A percentile compares a stretch with the other conserved stretches of the same genome.
Conservation (phyloP, 2,329 filamentous ascomycete species). For the Dendryphion nanum region DNA sequence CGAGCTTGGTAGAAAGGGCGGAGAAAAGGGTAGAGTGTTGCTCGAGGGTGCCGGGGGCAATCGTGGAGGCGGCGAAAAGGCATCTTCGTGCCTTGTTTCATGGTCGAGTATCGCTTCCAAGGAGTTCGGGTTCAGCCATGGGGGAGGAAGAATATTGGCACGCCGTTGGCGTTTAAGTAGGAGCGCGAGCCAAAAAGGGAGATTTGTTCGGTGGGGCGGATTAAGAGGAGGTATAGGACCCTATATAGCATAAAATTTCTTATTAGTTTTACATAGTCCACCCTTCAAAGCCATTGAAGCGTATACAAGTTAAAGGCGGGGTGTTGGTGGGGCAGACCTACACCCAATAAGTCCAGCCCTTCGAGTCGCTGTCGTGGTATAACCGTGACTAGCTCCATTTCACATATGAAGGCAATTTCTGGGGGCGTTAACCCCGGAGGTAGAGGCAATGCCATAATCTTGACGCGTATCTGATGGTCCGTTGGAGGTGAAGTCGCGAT, state of each 20-base stretch:
- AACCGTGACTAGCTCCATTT: conserved; percentile 95
- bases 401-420: conserved; percentile 91
- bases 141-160: conserved; percentile 86
- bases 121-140: conserved; percentile 79
- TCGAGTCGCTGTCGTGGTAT: conserved; percentile 90
- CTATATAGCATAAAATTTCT: too few species aligned
- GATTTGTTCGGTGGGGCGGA: conserved; percentile 73
- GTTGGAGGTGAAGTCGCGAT: conserved; percentile 7
- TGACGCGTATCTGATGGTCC: conserved; percentile 22
- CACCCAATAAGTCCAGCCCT: conserved; percentile 77
- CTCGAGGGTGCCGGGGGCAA: conserved; percentile 57
- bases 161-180: conserved; percentile 92
- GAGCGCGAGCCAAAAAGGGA: conserved; percentile 93
- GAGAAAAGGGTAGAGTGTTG: conserved; percentile 38
- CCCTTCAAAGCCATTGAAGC: too few species aligned
- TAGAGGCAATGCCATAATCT: conserved; percentile 60
- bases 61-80: conserved; percentile 75
- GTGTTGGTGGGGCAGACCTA: conserved; percentile 55
- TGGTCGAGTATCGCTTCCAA: conserved; percentile 75
- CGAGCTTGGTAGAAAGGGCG: conserved; percentile 77
- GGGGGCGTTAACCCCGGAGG: conserved; percentile 71
- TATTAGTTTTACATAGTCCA: too few species aligned
- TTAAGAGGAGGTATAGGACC: conserved; percentile 73
- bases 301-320: too few species aligned
- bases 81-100: conserved; percentile 71